A percentile compares a stretch with the other conserved stretches of the same genome.
Conservation (phyloP, 306 rosid species). For the Carpinus viminea region DNA sequence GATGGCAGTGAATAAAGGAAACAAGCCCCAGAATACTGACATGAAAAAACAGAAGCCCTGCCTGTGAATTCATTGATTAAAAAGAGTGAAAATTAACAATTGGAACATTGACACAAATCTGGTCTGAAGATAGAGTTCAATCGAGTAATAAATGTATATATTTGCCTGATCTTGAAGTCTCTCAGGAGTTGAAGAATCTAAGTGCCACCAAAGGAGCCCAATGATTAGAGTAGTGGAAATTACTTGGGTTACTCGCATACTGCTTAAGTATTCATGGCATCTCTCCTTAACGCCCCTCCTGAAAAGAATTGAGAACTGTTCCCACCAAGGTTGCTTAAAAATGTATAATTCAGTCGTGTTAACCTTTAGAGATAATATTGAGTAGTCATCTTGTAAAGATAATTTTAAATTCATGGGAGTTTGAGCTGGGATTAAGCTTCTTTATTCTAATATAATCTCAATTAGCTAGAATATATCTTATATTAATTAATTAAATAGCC, state of each 20-base stretch:
- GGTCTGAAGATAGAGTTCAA: background rate
- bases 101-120: background rate
- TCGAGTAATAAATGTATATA: too few species aligned
- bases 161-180: conserved; percentile 10
- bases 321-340: background rate
- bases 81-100: background rate
- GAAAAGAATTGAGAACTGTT: conserved; percentile 2
- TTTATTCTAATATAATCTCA: too few species aligned
- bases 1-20: background rate
- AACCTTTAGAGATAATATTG: too few species aligned
- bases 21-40: too few species aligned
- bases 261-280: background rate
- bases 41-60: too few species aligned
- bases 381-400: too few species aligned
- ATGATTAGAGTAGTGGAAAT: background rate
- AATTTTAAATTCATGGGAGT: too few species aligned
- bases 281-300: background rate
- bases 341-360: too few species aligned
- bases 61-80: background rate
- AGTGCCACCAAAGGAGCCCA: conserved; percentile 6
- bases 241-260: background rate
- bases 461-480: too few species aligned
- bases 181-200: background rate
- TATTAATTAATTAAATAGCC: too few species aligned
- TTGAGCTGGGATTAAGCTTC: too few species aligned